Base-by-base conservation (phyloP, 352 stramenopile species). In the Globisporangium middletonii region DNA sequence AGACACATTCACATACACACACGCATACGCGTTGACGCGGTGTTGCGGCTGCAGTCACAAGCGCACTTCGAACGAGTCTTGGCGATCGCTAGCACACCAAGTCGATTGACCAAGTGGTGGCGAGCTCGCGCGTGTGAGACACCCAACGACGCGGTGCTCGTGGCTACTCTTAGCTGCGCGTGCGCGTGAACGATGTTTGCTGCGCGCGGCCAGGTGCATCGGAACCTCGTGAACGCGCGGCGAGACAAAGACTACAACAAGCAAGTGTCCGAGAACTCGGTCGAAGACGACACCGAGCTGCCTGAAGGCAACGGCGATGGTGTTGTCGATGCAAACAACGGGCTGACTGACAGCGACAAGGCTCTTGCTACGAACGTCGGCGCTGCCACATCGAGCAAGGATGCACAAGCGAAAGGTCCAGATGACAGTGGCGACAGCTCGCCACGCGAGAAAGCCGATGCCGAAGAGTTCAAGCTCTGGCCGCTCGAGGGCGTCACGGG, bases 401-500 rank as follows among this genome's bases (percentile, higher is more conserved):
- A 28, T 6, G 18, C 19, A 48, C 16, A 48, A 19, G 18, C 3
- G 18, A 18, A 48, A 48, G 43, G n/a, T 27, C 8, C 16, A 7
- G 37, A 28, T 49, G 13, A 52, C 26, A n/a, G 13, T 4, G 19
- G 28, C 46, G 3, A 44, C 15, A 16, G n/a, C 55, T 12, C 30
- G 13, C 23, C 44, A 18, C 3, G 47, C 23, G 19, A 45, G n/a
- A 55, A 18, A 27, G 4, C 16, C 6, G 50, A 19, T 18, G 8
- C 30, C 1, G 50, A 79, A 38, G 62, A 83, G 23, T 44, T 71
- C 7, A 68, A 69, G 45, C 48, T 77, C 8, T 55, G 85, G 12
- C 48, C 71, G 1, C 62, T 88, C 7, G 59, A 64, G 1, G 71
- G 62, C 0, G 60, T 88, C 33, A 62, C 48, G 1, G 80, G 80